phyloP scores from a whole-genome alignment of 345 rosid species.

The Ceriops zippeliana region DNA sequence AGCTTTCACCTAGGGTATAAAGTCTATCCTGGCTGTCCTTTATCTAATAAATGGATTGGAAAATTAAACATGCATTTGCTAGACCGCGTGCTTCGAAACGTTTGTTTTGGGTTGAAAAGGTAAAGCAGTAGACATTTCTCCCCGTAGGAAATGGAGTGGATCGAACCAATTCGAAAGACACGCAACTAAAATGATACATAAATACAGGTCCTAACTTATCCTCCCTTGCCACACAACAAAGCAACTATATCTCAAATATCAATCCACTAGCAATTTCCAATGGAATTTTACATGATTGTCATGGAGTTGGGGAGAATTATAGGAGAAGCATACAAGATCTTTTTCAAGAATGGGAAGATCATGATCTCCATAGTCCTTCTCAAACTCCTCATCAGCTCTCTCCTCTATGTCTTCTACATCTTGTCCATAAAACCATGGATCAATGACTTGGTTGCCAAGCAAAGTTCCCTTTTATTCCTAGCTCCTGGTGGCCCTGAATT shows the following conservation, averaged over 20 bases:
- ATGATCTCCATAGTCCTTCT: slow-evolving; percentile 35
- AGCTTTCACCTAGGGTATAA: no score
- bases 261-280: neutral
- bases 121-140: no score
- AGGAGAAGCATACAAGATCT: slow-evolving; percentile 35
- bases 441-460: slow-evolving; percentile 19
- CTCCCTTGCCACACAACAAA: neutral
- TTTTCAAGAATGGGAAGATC: slow-evolving; percentile 36
- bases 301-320: slow-evolving; percentile 29
- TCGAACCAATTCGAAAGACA: no score
- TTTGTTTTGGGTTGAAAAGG: no score
- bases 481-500: slow-evolving; percentile 32
- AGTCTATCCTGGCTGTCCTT: no score
- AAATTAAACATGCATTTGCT: no score
- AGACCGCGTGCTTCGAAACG: no score
- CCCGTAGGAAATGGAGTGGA: no score
- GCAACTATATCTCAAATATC: neutral
- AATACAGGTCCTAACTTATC: no score
- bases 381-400: slow-evolving; percentile 23
- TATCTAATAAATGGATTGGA: no score
- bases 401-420: slow-evolving; percentile 23
- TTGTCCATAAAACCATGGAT: slow-evolving; percentile 31
- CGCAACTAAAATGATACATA: no score
- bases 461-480: slow-evolving; percentile 15
- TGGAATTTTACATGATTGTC: neutral